Conservation (phyloP, 805 yeast species). For the Saccharomycopsis sp. region DNA sequence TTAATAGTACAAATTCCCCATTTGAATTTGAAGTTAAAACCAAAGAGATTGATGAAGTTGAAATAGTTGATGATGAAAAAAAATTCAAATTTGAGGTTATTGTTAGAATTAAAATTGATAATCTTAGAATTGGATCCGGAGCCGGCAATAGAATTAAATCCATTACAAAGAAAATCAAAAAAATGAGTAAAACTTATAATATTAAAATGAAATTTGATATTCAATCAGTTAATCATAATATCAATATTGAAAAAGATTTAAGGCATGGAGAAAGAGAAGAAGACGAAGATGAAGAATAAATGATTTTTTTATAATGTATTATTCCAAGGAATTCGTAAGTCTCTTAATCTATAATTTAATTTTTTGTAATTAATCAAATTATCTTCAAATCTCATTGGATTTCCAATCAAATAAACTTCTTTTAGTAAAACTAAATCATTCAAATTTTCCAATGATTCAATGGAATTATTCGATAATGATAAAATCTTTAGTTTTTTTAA, state of each 20-base stretch:
- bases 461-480: no score
- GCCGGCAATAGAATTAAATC: conserved; percentile 17
- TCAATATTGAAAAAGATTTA: not conserved
- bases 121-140: conserved; percentile 16
- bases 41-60: conserved; percentile 2
- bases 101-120: conserved; percentile 12
- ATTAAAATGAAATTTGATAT: conserved; percentile 17
- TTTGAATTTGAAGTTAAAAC: conserved; percentile 15
- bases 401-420: no score
- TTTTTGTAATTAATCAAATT: no score
- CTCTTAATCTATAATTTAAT: no score
- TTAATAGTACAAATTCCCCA: conserved; percentile 39
- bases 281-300: conserved; percentile 6
- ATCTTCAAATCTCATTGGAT: no score
- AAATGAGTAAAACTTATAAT: conserved; percentile 14
- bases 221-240: conserved; percentile 3
- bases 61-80: conserved; percentile 1
- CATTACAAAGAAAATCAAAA: conserved; percentile 16
- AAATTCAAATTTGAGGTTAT: conserved; percentile 11
- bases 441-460: no score
- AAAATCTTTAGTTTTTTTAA: no score
- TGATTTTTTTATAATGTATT: not conserved
- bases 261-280: conserved; percentile 7
- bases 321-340: not conserved
- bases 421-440: no score